Conservation (phyloP, 225 moss, liverwort and hornwort genomes). For the Physcomitrium patens region DNA sequence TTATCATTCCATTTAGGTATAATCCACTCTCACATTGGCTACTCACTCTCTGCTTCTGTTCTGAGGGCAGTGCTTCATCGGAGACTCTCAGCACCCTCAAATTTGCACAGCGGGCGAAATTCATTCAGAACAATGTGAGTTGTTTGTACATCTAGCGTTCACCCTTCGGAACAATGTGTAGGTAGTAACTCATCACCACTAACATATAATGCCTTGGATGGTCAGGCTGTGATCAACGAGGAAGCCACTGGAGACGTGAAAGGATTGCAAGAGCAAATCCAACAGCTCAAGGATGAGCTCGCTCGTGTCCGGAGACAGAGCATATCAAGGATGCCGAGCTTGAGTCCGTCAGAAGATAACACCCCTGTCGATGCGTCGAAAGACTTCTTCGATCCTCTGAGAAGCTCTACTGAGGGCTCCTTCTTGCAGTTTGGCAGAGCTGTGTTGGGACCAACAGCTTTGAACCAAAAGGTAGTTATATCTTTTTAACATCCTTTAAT, state of each 20-base stretch:
- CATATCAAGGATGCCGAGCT: conserved; percentile 67
- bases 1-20: conserved; percentile 51
- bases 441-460: conserved; percentile 51
- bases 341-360: conserved; percentile 34
- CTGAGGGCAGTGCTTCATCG: conserved; percentile 60
- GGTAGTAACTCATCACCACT: neutral
- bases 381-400: conserved; percentile 38
- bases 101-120: conserved; percentile 96
- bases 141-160: conserved; percentile 44
- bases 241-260: conserved; percentile 70
- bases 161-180: conserved; percentile 23
- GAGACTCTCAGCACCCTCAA: conserved; percentile 95
- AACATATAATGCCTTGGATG: neutral
- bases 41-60: neutral
- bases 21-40: conserved; percentile 29
- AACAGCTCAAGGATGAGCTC: conserved; percentile 89
- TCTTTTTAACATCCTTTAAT: neutral
- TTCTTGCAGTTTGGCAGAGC: conserved; percentile 59
- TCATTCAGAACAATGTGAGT: conserved; percentile 91
- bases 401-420: conserved; percentile 62
- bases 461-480: conserved; percentile 43
- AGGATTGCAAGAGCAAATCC: conserved; percentile 77
- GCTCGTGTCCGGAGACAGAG: conserved; percentile 86
- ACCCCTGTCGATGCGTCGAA: conserved; percentile 23
- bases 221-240: conserved; percentile 62